These are phyloP conservation scores for Sordaria brevicollis DNA, from an alignment of 495 filamentous ascomycete species.

Conservation along the genomic window DNA sequence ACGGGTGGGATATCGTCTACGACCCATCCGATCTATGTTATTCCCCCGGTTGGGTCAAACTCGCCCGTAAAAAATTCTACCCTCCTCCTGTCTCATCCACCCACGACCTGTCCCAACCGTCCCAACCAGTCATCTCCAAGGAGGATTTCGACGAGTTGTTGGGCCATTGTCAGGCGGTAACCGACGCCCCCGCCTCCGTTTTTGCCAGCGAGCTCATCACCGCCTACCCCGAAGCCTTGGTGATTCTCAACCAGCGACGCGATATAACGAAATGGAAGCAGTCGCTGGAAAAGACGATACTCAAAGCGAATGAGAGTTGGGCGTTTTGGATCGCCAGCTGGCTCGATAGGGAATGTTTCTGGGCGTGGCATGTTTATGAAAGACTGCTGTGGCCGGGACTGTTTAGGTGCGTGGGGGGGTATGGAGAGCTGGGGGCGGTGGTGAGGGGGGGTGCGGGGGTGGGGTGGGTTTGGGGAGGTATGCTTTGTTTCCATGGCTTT, in stretches of 20 bases:
- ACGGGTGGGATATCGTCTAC: conserved; percentile 55
- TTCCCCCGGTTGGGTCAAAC: conserved; percentile 37
- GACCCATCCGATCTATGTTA: conserved; percentile 46
- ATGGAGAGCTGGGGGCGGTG: conserved; percentile 13
- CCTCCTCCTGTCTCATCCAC: neutral
- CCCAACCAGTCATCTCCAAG: conserved; percentile 27
- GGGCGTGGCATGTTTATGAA: conserved; percentile 20
- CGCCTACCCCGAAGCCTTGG: conserved; percentile 37
- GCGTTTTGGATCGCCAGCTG: conserved; percentile 12
- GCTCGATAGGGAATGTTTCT: conserved; percentile 17
- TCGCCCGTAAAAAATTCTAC: conserved; percentile 17
- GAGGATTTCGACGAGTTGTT: conserved; percentile 41
- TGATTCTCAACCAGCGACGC: conserved; percentile 32
- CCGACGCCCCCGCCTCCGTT: conserved; percentile 30
- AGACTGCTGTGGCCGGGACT: conserved; percentile 17
- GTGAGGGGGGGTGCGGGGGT: conserved; percentile 9
- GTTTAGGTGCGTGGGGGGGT: conserved; percentile 8
- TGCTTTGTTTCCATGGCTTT: neutral
- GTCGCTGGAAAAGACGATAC: conserved; percentile 12
- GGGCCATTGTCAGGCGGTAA: conserved; percentile 31
- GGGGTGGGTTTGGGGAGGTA: conserved; percentile 13
- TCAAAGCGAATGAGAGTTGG: conserved; percentile 15
- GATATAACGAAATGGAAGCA: conserved; percentile 31
- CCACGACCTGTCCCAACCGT: neutral
- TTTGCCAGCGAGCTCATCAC: conserved; percentile 33